Percentiles rank a stretch among this genome's conserved stretches.
Conservation (phyloP, 139 green algal genomes). For the Nannochloris sp. region DNA sequence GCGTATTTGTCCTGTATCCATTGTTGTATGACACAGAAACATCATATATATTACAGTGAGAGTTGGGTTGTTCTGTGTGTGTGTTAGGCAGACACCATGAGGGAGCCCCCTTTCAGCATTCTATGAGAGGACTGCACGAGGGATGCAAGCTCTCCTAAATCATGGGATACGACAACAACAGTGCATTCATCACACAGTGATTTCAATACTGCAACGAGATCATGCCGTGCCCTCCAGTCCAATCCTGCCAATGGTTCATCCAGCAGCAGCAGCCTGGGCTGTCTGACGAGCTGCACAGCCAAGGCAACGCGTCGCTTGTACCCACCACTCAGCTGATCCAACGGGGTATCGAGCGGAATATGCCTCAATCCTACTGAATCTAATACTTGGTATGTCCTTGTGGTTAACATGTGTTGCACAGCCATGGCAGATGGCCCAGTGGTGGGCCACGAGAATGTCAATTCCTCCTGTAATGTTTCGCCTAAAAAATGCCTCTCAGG, state of each 20-base stretch:
- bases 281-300: constrained; percentile 73
- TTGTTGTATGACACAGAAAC: too few relatives aligned
- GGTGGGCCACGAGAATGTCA: constrained; percentile 55
- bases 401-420: constrained; percentile 10
- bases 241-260: constrained; percentile 87
- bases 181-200: constrained; percentile 66
- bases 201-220: constrained; percentile 28
- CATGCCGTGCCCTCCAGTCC: constrained; percentile 58
- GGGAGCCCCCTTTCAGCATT: constrained; percentile 45
- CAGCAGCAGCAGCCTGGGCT: constrained; percentile 68
- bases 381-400: constrained; percentile 41
- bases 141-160: constrained; percentile 67
- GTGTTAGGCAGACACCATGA: constrained; percentile 19
- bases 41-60: too few relatives aligned
- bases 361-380: constrained; percentile 52
- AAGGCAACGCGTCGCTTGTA: constrained; percentile 85
- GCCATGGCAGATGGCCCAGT: constrained; percentile 7
- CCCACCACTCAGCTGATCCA: constrained; percentile 66
- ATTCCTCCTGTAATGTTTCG: constrained; percentile 32
- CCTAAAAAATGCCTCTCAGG: constrained; percentile 91
- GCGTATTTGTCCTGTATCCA: too few relatives aligned
- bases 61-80: too few relatives aligned
- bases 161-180: constrained; percentile 80
- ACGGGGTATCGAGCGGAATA: constrained; percentile 49
- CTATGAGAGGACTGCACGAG: constrained; percentile 62